A percentile compares a stretch with the other conserved stretches of the same genome.
phyloP scores from a whole-genome alignment of 2,329 filamentous ascomycete species.

The Neofusicoccum laricinum region DNA sequence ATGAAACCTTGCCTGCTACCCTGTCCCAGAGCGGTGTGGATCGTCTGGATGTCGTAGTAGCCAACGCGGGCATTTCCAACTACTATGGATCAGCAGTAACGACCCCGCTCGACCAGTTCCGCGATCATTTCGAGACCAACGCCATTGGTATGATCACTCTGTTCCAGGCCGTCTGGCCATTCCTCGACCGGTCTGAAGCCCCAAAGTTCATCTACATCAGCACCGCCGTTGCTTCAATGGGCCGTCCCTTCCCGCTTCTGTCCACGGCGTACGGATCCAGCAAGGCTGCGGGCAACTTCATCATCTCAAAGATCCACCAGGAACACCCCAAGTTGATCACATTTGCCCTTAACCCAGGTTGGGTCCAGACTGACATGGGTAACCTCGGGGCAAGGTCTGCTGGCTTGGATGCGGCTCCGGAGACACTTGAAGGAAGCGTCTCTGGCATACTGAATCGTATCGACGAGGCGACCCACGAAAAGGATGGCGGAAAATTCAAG shows the following conservation, averaged over 20 bases:
- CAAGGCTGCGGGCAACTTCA: constrained; percentile 18
- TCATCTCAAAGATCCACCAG: constrained; percentile 12
- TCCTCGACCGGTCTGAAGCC: constrained; percentile 25
- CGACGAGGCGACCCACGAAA: constrained; percentile 1
- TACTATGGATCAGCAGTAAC: neutral
- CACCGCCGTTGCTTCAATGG: neutral
- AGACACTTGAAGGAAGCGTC: constrained; percentile 21
- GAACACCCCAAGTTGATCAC: constrained; percentile 17
- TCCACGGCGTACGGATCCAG: constrained; percentile 18
- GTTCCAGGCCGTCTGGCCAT: constrained; percentile 30
- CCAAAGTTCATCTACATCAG: neutral
- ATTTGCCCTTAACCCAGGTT: constrained; percentile 19
- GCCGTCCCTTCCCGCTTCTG: neutral
- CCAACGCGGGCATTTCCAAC: constrained; percentile 4
- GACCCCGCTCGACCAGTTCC: neutral
- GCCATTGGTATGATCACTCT: constrained; percentile 42
- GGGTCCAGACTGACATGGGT: constrained; percentile 26
- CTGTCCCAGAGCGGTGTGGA: neutral
- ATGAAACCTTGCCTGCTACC: neutral
- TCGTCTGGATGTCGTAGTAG: neutral
- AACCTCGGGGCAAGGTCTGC: constrained; percentile 18
- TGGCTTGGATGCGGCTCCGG: constrained; percentile 15
- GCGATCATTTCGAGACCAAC: constrained; percentile 23
- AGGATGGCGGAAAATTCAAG: neutral
- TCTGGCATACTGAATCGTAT: constrained; percentile 13